Evolutionary conservation across 164 flowering plant species (phyloP).

Genomic region (Dillenia suffruticosa): DNA sequence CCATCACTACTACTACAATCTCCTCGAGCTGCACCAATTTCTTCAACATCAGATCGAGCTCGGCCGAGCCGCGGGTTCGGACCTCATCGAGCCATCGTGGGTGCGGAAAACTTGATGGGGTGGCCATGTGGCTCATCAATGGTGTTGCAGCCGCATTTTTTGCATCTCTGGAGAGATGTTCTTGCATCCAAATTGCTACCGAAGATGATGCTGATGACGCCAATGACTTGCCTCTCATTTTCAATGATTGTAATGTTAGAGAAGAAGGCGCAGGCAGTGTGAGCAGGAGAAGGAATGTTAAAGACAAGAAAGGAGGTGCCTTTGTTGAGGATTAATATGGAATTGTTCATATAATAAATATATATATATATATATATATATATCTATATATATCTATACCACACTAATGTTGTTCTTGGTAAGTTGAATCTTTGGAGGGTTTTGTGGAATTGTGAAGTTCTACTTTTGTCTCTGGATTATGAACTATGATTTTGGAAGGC

Average conservation of each 20-base stretch:
- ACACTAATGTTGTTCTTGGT: not conserved
- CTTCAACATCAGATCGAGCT: slow-evolving; percentile 27
- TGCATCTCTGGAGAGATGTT: slow-evolving; percentile 66
- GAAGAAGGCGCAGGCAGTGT: slow-evolving; percentile 9
- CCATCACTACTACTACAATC: slow-evolving; percentile 38
- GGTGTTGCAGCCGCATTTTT: slow-evolving; percentile 59
- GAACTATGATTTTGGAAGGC: not conserved
- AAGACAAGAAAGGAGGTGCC: slow-evolving; percentile 39
- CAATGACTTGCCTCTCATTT: slow-evolving; percentile 57
- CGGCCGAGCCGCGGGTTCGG: slow-evolving; percentile 31
- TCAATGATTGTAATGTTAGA: slow-evolving; percentile 35
- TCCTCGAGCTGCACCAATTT: slow-evolving; percentile 28
- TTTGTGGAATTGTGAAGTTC: not conserved
- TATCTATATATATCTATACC: no score
- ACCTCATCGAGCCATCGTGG: slow-evolving; percentile 22
- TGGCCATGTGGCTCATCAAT: slow-evolving; percentile 70
- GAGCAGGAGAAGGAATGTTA: slow-evolving; percentile 23
- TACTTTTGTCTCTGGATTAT: not conserved
- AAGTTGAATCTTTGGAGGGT: not conserved
- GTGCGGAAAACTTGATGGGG: slow-evolving; percentile 52
- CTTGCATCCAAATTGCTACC: slow-evolving; percentile 66
- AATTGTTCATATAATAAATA: no score
- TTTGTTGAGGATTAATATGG: slow-evolving; percentile 10
- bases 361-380: no score
- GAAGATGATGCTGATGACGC: slow-evolving; percentile 48